Evolutionary conservation across 2,329 filamentous ascomycete genomes (phyloP).

Genomic region (Colletotrichum endophyticum): DNA sequence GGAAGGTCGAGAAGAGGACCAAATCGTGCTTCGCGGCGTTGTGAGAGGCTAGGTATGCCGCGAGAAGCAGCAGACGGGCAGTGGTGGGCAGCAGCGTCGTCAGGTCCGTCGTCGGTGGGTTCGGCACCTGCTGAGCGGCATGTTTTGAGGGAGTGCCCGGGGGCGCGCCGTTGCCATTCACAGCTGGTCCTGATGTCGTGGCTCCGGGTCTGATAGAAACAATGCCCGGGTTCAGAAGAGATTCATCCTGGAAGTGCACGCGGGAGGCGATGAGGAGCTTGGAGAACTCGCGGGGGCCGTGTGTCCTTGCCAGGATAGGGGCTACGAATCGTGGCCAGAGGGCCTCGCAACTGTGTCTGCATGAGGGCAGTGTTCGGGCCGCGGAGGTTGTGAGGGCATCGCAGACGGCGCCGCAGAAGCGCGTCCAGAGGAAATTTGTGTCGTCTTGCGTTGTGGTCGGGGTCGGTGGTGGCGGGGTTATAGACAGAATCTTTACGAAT

Average conservation of each 20-base stretch:
- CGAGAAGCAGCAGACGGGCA: slow-evolving; percentile 74
- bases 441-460: slow-evolving; percentile 57
- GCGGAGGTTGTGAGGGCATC: slow-evolving; percentile 84
- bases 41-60: slow-evolving; percentile 82
- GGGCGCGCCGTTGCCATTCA: background rate
- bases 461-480: slow-evolving; percentile 47
- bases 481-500: slow-evolving; percentile 77
- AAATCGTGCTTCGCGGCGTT: slow-evolving; percentile 77
- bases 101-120: slow-evolving; percentile 41
- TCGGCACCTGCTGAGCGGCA: background rate
- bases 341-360: slow-evolving; percentile 70
- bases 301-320: slow-evolving; percentile 77
- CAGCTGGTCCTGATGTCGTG: background rate
- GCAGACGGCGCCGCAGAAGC: slow-evolving; percentile 85
- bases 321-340: slow-evolving; percentile 87
- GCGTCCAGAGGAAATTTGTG: slow-evolving; percentile 74
- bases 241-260: slow-evolving; percentile 74
- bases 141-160: slow-evolving; percentile 11
- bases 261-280: slow-evolving; percentile 77
- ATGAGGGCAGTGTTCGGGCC: slow-evolving; percentile 77
- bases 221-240: slow-evolving; percentile 70
- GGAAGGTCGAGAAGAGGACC: slow-evolving; percentile 76
- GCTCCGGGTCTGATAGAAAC: slow-evolving; percentile 33
- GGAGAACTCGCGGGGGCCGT: slow-evolving; percentile 80
- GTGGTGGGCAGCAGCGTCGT: slow-evolving; percentile 70